phyloP scores from a whole-genome alignment of 2,329 filamentous ascomycete species.

The Colletotrichum liaoningense region DNA sequence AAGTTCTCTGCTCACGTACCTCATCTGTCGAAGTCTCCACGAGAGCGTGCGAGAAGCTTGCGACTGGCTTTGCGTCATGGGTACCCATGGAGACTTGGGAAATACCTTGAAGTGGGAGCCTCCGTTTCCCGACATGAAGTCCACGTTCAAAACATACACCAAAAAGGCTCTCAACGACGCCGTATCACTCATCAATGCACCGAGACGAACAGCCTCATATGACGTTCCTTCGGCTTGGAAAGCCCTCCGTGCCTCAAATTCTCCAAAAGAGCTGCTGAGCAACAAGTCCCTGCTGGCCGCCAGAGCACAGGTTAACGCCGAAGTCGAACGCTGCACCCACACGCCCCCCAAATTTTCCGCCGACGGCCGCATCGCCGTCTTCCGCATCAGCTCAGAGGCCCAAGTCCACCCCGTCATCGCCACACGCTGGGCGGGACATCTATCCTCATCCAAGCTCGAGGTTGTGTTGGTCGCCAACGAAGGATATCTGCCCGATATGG shows the following conservation, averaged over 20 bases:
- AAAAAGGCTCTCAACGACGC: slow-evolving; percentile 73
- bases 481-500: slow-evolving; percentile 70
- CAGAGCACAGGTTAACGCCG: slow-evolving; percentile 67
- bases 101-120: slow-evolving; percentile 73
- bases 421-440: slow-evolving; percentile 72
- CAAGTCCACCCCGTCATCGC: slow-evolving; percentile 77
- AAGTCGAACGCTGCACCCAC: slow-evolving; percentile 71
- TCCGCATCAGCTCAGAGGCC: slow-evolving; percentile 68
- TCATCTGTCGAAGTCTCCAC: slow-evolving; percentile 70
- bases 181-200: slow-evolving; percentile 73
- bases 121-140: slow-evolving; percentile 74
- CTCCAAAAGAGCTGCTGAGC: slow-evolving; percentile 62
- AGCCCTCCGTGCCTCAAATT: slow-evolving; percentile 61
- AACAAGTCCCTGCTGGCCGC: slow-evolving; percentile 64
- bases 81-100: slow-evolving; percentile 75
- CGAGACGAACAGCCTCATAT: slow-evolving; percentile 70
- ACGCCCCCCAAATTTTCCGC: slow-evolving; percentile 72
- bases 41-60: slow-evolving; percentile 59
- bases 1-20: slow-evolving; percentile 71
- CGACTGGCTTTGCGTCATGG: slow-evolving; percentile 72
- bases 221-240: slow-evolving; percentile 71
- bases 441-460: slow-evolving; percentile 69
- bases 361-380: slow-evolving; percentile 71
- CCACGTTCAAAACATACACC: slow-evolving; percentile 68
- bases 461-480: slow-evolving; percentile 76